These are phyloP conservation scores for Xylariales sp. DNA, from an alignment of 2,329 filamentous ascomycete species.

Conservation along the genomic window DNA sequence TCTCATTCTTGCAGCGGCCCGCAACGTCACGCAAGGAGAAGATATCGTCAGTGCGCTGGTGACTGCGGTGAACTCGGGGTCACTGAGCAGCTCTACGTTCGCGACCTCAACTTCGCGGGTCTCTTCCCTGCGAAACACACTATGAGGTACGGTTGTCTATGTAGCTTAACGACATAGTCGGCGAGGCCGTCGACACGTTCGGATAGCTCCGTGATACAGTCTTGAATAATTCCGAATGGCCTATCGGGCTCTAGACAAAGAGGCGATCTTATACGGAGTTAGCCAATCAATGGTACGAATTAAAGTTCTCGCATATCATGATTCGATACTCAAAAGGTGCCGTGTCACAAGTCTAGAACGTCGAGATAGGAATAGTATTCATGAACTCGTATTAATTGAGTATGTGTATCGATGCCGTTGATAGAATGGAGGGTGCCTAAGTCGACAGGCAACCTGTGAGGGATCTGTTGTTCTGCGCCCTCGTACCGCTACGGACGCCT, in stretches of 20 bases:
- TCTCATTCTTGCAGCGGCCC: conserved; percentile 28
- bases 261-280: too few relatives aligned
- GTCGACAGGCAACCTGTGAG: too few relatives aligned
- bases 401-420: too few relatives aligned
- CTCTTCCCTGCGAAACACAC: conserved; percentile 10
- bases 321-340: too few relatives aligned
- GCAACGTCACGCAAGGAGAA: conserved; percentile 27
- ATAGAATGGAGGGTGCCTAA: too few relatives aligned
- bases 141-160: conserved; percentile 1
- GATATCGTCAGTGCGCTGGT: conserved; percentile 23
- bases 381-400: too few relatives aligned
- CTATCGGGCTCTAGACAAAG: too few relatives aligned
- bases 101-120: conserved; percentile 26
- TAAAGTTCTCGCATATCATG: too few relatives aligned
- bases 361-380: too few relatives aligned
- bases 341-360: too few relatives aligned
- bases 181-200: neutral
- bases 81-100: conserved; percentile 22
- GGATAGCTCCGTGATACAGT: neutral
- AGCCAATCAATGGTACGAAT: neutral
- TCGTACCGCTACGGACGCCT: too few relatives aligned
- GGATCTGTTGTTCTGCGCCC: too few relatives aligned
- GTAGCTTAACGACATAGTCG: neutral
- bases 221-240: neutral
- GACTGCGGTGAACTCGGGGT: conserved; percentile 26